A percentile compares a stretch with the other conserved stretches of the same genome.
phyloP scores from a whole-genome alignment of 2,329 filamentous ascomycete species.

The Catunica adiposa region DNA sequence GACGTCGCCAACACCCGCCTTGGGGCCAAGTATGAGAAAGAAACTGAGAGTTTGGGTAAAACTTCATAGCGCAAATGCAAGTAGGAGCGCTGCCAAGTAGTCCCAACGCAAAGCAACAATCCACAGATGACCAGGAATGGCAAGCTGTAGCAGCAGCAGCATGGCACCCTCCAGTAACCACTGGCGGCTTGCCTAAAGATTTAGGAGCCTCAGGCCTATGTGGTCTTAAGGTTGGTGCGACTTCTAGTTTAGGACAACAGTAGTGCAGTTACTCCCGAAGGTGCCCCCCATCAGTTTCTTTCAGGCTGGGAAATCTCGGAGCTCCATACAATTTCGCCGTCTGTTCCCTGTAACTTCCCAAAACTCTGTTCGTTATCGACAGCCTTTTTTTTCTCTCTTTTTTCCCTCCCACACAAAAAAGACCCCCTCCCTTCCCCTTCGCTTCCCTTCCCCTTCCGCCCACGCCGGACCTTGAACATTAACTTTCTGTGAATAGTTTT shows the following conservation, averaged over 20 bases:
- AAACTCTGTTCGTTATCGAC: slow-evolving; percentile 1
- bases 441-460: neutral
- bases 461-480: slow-evolving; percentile 3
- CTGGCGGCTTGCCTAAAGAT: neutral
- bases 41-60: neutral
- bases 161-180: neutral
- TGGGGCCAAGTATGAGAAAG: neutral
- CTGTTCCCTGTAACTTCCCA: neutral
- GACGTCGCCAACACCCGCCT: neutral
- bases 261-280: neutral
- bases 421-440: neutral
- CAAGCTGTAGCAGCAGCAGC: neutral
- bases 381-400: slow-evolving; percentile 8
- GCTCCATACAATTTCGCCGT: slow-evolving; percentile 1
- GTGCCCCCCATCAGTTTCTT: neutral
- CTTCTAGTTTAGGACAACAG: neutral
- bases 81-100: neutral
- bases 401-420: slow-evolving; percentile 2
- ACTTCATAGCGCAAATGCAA: neutral
- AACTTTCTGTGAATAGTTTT: slow-evolving; percentile 8
- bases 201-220: slow-evolving; percentile 5
- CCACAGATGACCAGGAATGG: neutral
- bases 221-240: neutral
- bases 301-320: slow-evolving; percentile 1
- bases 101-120: neutral